phyloP scores from a whole-genome alignment of 1,284 basidiomycete species.

The Moesziomyces parantarcticus region DNA sequence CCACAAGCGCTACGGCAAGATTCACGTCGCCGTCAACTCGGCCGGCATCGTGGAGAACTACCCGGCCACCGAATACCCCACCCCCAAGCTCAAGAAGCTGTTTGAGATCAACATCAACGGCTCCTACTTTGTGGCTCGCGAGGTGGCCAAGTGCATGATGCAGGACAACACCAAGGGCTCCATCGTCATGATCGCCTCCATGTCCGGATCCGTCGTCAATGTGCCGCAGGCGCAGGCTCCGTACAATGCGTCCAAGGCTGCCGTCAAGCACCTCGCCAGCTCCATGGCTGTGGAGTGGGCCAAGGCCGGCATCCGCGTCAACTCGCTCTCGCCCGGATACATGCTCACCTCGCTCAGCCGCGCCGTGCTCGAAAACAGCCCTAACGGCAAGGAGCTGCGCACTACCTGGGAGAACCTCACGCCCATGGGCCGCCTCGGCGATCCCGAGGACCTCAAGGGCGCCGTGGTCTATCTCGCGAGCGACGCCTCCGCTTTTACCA shows the following conservation, averaged over 20 bases:
- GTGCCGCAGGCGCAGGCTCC: conserved; percentile 83
- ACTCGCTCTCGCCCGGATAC: conserved; percentile 69
- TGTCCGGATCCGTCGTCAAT: conserved; percentile 83
- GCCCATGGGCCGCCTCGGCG: conserved; percentile 76
- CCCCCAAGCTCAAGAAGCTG: conserved; percentile 72
- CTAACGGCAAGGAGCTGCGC: conserved; percentile 70
- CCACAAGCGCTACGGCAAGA: conserved; percentile 77
- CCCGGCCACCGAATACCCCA: conserved; percentile 80
- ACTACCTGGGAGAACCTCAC: conserved; percentile 88
- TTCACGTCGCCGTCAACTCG: conserved; percentile 73
- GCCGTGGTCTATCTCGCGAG: conserved; percentile 85
- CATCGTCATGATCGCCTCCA: conserved; percentile 87
- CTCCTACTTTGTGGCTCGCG: conserved; percentile 83
- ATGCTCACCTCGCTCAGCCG: conserved; percentile 81
- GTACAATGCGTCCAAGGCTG: conserved; percentile 86
- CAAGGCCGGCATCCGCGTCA: conserved; percentile 83
- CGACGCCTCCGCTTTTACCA: conserved; percentile 86
- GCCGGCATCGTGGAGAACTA: conserved; percentile 90
- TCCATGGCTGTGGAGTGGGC: conserved; percentile 91
- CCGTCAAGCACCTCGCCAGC: conserved; percentile 87
- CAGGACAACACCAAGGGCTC: conserved; percentile 75
- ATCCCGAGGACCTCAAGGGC: conserved; percentile 71
- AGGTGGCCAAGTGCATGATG: conserved; percentile 78
- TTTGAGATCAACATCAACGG: conserved; percentile 95
- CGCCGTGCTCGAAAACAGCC: conserved; percentile 42